phyloP scores from a whole-genome alignment of 176 grass and related monocot genomes.

The Triticum monococcum region DNA sequence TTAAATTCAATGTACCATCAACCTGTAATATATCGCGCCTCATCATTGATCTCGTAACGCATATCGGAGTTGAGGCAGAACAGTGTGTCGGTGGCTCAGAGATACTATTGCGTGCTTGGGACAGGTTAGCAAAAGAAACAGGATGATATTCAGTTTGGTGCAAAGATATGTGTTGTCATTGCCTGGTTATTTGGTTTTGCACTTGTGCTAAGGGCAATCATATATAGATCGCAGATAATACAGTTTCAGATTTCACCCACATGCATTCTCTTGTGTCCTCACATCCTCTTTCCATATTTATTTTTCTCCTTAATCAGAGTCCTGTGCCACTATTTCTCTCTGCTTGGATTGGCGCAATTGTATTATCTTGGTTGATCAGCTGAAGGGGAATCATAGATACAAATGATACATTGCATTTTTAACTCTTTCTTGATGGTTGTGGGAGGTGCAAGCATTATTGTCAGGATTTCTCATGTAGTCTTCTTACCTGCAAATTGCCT shows the following conservation, averaged over 20 bases:
- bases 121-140: conserved; percentile 55
- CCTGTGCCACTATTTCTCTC: neutral
- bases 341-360: neutral
- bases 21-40: conserved; percentile 54
- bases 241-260: conserved; percentile 4
- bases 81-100: conserved; percentile 53
- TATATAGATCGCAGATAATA: conserved; percentile 12
- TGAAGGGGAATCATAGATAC: neutral
- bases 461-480: conserved; percentile 15
- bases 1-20: conserved; percentile 73
- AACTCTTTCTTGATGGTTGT: neutral
- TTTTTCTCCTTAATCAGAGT: conserved; percentile 15
- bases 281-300: neutral
- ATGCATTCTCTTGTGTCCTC: neutral
- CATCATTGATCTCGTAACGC: conserved; percentile 62
- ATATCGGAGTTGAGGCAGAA: conserved; percentile 57
- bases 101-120: conserved; percentile 76
- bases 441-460: neutral
- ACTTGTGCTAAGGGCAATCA: neutral
- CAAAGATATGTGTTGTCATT: neutral
- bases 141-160: neutral
- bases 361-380: neutral
- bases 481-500: conserved; percentile 9
- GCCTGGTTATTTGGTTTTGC: neutral
- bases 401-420: neutral